A percentile compares a stretch with the other conserved stretches of the same genome.
These are phyloP conservation scores for Botrytis deweyae DNA, from an alignment of 2,329 filamentous ascomycete species.

Conservation along the genomic window DNA sequence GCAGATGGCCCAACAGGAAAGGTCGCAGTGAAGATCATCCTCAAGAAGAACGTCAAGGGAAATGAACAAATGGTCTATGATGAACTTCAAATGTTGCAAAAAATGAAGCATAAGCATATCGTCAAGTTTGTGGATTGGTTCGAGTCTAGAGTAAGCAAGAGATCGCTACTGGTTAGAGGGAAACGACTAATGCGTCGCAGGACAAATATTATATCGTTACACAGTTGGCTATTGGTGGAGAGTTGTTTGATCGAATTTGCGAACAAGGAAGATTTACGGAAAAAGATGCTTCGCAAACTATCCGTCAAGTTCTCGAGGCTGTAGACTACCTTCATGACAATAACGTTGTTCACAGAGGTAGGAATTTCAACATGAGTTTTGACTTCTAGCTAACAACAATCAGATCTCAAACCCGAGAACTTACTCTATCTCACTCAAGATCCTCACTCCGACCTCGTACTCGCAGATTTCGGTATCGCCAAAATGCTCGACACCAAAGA, in stretches of 20 bases:
- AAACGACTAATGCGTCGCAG: slow-evolving; percentile 46
- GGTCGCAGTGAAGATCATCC: slow-evolving; percentile 96
- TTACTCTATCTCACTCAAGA: slow-evolving; percentile 85
- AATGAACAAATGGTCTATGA: slow-evolving; percentile 99
- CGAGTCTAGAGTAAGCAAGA: slow-evolving; percentile 76
- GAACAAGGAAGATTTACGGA: slow-evolving; percentile 98
- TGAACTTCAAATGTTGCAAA: slow-evolving; percentile 90
- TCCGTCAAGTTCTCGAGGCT: slow-evolving; percentile 87
- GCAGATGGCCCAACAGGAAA: slow-evolving; percentile 81
- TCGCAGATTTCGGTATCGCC: slow-evolving; percentile 97
- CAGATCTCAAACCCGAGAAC: slow-evolving; percentile 97
- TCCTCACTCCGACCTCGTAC: slow-evolving; percentile 76
- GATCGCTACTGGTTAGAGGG: background rate
- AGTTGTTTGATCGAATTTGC: slow-evolving; percentile 97
- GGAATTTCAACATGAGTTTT: background rate
- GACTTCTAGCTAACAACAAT: slow-evolving; percentile 25
- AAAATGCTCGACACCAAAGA: slow-evolving; percentile 93
- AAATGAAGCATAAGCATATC: slow-evolving; percentile 89
- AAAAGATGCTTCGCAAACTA: slow-evolving; percentile 88
- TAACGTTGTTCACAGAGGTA: slow-evolving; percentile 93
- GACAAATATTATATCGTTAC: slow-evolving; percentile 99
- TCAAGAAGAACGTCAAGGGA: slow-evolving; percentile 98
- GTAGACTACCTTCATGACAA: slow-evolving; percentile 93
- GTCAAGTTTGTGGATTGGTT: slow-evolving; percentile 99
- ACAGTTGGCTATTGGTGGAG: slow-evolving; percentile 90